These are phyloP conservation scores for Pythium rishiriense DNA, from an alignment of 352 stramenopile genomes.

Conservation along the genomic window DNA sequence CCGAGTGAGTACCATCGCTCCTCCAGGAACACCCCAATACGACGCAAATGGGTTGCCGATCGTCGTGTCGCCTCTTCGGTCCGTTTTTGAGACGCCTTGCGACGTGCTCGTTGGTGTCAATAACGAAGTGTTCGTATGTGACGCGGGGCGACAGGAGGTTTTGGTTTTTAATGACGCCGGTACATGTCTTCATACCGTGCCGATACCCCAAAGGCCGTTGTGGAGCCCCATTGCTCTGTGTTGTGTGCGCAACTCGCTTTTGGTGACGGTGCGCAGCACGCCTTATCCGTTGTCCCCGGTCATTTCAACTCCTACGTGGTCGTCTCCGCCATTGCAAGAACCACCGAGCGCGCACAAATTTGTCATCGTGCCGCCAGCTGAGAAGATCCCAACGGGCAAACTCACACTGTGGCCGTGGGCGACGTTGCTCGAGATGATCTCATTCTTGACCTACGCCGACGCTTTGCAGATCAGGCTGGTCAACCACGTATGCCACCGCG, in stretches of 20 bases:
- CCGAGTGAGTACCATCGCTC: neutral
- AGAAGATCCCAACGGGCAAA: slow-evolving; percentile 30
- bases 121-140: slow-evolving; percentile 48
- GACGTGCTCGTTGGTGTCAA: slow-evolving; percentile 30
- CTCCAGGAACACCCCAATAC: slow-evolving; percentile 10
- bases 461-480: slow-evolving; percentile 41
- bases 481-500: slow-evolving; percentile 38
- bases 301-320: neutral
- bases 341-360: slow-evolving; percentile 20
- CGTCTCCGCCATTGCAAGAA: neutral
- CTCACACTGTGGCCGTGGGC: slow-evolving; percentile 30
- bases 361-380: slow-evolving; percentile 27
- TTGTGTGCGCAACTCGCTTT: slow-evolving; percentile 18
- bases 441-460: slow-evolving; percentile 54
- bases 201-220: slow-evolving; percentile 17
- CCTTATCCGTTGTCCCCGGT: neutral
- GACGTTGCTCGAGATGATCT: slow-evolving; percentile 29
- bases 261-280: slow-evolving; percentile 8
- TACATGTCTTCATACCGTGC: slow-evolving; percentile 36
- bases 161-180: slow-evolving; percentile 48
- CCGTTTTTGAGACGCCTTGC: slow-evolving; percentile 37
- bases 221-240: slow-evolving; percentile 31
- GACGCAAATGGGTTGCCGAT: slow-evolving; percentile 23
- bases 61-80: neutral
- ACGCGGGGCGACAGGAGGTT: slow-evolving; percentile 33